Evolutionary conservation across 1,284 basidiomycete species (phyloP).

Genomic region (Marasmius sp.): DNA sequence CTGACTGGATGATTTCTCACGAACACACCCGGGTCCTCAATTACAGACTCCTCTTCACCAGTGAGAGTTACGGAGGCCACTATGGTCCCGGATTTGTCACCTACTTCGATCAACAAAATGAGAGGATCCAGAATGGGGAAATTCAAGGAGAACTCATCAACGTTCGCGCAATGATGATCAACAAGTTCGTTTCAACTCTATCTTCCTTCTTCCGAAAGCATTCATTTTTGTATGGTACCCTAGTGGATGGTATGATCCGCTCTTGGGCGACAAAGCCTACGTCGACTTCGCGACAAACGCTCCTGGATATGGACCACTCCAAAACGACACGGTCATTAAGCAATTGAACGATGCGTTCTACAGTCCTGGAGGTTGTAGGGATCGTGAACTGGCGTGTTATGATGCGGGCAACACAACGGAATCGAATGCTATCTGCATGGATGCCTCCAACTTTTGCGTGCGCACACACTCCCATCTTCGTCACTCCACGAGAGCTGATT

Average conservation of each 20-base stretch:
- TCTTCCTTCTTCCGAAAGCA: not conserved
- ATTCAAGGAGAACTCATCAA: slow-evolving; percentile 43
- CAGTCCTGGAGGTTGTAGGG: slow-evolving; percentile 46
- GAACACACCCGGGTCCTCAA: not conserved
- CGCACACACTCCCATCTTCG: not conserved
- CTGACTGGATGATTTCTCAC: not conserved
- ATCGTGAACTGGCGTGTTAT: slow-evolving; percentile 53
- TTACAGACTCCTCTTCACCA: slow-evolving; percentile 58
- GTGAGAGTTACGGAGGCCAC: slow-evolving; percentile 70
- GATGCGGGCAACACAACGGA: slow-evolving; percentile 43
- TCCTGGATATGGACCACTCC: slow-evolving; percentile 64
- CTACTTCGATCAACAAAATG: slow-evolving; percentile 68
- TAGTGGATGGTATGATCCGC: slow-evolving; percentile 68
- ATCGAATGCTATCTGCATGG: slow-evolving; percentile 48
- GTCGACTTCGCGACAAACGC: slow-evolving; percentile 60
- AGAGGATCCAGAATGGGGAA: slow-evolving; percentile 44
- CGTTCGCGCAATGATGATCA: slow-evolving; percentile 52
- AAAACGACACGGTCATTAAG: slow-evolving; percentile 43
- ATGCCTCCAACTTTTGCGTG: slow-evolving; percentile 61
- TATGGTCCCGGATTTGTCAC: slow-evolving; percentile 66
- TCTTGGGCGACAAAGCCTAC: slow-evolving; percentile 61
- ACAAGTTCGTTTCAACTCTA: slow-evolving; percentile 37
- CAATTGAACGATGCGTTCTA: slow-evolving; percentile 51
- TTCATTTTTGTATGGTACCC: slow-evolving; percentile 2
- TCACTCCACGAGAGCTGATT: not conserved